A percentile compares a stretch with the other conserved stretches of the same genome.
Evolutionary conservation across 2,329 filamentous ascomycete genomes (phyloP).

Genomic region (Paramyrothecium roridum): DNA sequence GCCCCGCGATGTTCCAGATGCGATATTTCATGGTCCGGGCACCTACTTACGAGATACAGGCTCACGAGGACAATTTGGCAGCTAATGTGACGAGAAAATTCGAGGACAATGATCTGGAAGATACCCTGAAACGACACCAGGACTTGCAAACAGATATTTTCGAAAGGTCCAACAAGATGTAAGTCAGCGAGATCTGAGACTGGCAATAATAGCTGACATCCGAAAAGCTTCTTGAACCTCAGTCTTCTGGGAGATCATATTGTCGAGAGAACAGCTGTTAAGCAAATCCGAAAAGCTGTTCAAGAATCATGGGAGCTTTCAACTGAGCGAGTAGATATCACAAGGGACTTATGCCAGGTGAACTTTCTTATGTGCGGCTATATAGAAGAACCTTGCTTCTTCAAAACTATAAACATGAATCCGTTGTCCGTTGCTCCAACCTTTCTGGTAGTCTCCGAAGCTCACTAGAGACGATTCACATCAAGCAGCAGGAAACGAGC

Average conservation of each 20-base stretch:
- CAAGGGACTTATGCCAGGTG: too few species aligned
- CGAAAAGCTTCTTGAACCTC: not conserved
- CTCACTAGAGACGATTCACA: not conserved
- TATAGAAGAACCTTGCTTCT: not conserved
- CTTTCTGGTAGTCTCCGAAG: not conserved
- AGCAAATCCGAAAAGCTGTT: not conserved
- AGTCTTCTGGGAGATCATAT: not conserved
- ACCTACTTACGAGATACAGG: not conserved
- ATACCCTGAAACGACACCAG: not conserved
- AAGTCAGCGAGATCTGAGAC: not conserved
- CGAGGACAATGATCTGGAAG: not conserved
- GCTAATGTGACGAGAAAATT: not conserved
- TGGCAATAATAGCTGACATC: not conserved
- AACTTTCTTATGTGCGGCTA: too few species aligned
- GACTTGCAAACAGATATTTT: not conserved
- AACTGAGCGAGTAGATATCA: too few species aligned
- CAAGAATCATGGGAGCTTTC: not conserved
- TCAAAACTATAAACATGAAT: not conserved
- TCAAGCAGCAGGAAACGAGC: conserved; percentile 16
- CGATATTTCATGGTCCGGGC: not conserved
- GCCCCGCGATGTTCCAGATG: not conserved
- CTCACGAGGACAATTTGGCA: not conserved
- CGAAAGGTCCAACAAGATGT: not conserved
- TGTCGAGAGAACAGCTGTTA: not conserved
- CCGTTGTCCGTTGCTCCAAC: not conserved